Conservation (phyloP, 208 protist species). For the Naegleria gruberi region DNA sequence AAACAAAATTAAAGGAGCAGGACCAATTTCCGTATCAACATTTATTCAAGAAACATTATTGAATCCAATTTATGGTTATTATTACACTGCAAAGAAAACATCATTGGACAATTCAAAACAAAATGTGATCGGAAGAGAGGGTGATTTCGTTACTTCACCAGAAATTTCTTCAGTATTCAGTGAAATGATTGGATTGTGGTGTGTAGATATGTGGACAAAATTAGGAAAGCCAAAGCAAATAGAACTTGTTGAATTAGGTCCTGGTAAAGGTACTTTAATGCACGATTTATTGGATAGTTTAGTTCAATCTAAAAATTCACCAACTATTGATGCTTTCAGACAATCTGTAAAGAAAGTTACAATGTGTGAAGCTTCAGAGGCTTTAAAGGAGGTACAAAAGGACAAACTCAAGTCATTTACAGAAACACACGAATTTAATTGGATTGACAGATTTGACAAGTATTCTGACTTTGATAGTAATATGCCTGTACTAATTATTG, state of each 20-base stretch:
- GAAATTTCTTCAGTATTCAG: conserved; percentile 25
- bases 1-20: background rate
- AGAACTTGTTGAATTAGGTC: conserved; percentile 26
- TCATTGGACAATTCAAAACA: background rate
- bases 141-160: conserved; percentile 30
- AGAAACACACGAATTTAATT: background rate
- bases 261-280: conserved; percentile 28
- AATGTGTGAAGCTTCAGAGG: background rate
- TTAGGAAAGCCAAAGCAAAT: conserved; percentile 1
- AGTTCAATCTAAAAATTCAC: background rate
- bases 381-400: background rate
- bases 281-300: conserved; percentile 17
- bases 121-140: background rate
- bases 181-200: conserved; percentile 24
- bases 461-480: background rate
- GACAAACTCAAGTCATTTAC: background rate
- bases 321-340: background rate
- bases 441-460: background rate
- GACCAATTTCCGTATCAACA: conserved; percentile 4
- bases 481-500: conserved; percentile 11
- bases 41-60: conserved; percentile 22
- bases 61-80: conserved; percentile 29
- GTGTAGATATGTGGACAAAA: background rate
- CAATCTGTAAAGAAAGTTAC: background rate
- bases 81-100: background rate